A percentile compares a stretch with the other conserved stretches of the same genome.
These are phyloP conservation scores for Dendrobium huoshanense DNA, from an alignment of 106 monocot genomes.

Conservation along the genomic window DNA sequence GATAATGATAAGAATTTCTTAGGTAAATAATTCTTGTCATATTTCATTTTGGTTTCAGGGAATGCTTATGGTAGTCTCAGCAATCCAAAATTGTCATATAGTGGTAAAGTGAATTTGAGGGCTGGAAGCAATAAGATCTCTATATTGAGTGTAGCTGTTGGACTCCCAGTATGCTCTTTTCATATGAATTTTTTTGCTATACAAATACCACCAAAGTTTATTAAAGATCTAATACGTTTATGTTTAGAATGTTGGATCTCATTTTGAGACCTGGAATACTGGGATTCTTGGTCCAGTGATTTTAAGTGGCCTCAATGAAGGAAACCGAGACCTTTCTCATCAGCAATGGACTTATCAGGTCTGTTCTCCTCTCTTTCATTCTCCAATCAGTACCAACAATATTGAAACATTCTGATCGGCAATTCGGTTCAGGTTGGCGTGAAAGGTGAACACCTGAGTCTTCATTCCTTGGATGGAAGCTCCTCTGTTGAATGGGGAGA, in stretches of 20 bases:
- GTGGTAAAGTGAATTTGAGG: conserved; percentile 7
- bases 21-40: background rate
- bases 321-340: conserved; percentile 73
- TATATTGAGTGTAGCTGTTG: conserved; percentile 74
- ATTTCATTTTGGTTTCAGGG: conserved; percentile 5
- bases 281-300: conserved; percentile 91
- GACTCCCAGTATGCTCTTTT: conserved; percentile 59
- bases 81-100: conserved; percentile 11
- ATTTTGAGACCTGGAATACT: conserved; percentile 87
- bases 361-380: background rate
- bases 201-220: background rate
- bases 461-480: conserved; percentile 42
- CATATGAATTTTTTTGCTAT: background rate
- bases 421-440: conserved; percentile 37
- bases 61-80: conserved; percentile 7
- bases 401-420: background rate
- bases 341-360: conserved; percentile 92
- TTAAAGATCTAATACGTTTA: background rate
- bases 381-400: background rate
- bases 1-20: background rate
- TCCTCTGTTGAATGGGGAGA: conserved; percentile 51
- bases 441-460: conserved; percentile 39
- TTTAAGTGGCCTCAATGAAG: conserved; percentile 76
- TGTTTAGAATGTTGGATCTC: conserved; percentile 69
- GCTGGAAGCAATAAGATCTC: conserved; percentile 44